Base-by-base conservation (phyloP, 805 yeast species). In the Starmerella bombicola region DNA sequence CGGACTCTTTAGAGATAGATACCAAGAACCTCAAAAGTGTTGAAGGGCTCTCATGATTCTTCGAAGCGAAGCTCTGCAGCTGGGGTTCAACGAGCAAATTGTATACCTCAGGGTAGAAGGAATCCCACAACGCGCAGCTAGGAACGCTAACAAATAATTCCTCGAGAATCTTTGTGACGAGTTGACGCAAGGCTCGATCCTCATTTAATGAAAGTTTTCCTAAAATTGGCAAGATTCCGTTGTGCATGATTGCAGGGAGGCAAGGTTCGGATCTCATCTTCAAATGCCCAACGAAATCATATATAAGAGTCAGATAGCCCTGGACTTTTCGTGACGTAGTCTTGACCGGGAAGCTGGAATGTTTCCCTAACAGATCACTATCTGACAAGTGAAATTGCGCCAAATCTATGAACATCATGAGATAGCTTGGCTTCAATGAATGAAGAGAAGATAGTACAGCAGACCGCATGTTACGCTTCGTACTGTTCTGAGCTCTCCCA, bases 401-500 rank as follows among this genome's bases (percentile, higher is more conserved):
- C 18, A 85, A 62, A 12, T 62, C 52, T 31, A 88, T 64, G 52
- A 88, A 88, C 39, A 69, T 65, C 3, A 60, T 56, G 19, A 85
- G 68, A 50, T 73, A 69, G 5, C 63, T 42, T 7, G 55, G 55
- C 32, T 58, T 62, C 17, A 61, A 45, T 30, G 55, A 57, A 37
- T 58, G 62, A 23, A 64, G 47, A 3, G 66, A 56, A 15, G 56
- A 46, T 15, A 65, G 44, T 2, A 59, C 57, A 0, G 65, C 56
- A 30, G 57, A 69, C 47, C 83, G 80, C 49, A 80, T 70, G 24
- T 85, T 77, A 41, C 73, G 70, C 54, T 81, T 81, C 22, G 76
- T 71, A 44, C 83, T 84, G 56, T 78, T 70, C 59, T 83, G 93
- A 7, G 85, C 83, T 42, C 93, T 70, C 7, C 97, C 97, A 59